A percentile compares a stretch with the other conserved stretches of the same genome.
These are phyloP conservation scores for Thermochaetoides dissita DNA, from an alignment of 2,329 filamentous ascomycete genomes.

Conservation along the genomic window DNA sequence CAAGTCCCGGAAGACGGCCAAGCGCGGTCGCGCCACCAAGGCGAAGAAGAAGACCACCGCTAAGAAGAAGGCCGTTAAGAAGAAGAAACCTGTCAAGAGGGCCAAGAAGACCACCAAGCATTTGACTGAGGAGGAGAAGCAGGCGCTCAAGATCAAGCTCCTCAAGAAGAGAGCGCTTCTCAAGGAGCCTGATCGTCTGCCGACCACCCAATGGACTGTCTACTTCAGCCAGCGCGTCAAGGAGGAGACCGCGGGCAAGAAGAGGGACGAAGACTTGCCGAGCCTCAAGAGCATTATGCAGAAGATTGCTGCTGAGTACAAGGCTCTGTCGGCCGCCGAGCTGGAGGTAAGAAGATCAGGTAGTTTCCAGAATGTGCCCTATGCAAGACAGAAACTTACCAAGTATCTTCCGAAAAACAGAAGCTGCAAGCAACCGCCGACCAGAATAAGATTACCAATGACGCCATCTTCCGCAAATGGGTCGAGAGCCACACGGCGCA, in stretches of 20 bases:
- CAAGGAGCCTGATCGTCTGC: slow-evolving; percentile 23
- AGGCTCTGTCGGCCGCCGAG: slow-evolving; percentile 26
- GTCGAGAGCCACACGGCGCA: slow-evolving; percentile 27
- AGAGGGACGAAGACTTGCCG: neutral
- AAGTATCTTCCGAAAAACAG: slow-evolving; percentile 16
- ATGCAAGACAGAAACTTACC: neutral
- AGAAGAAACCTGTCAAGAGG: neutral
- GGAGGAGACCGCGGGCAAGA: slow-evolving; percentile 4
- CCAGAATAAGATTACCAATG: slow-evolving; percentile 29
- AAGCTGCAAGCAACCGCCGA: slow-evolving; percentile 21
- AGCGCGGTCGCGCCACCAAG: slow-evolving; percentile 3
- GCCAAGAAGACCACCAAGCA: slow-evolving; percentile 1
- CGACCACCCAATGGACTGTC: slow-evolving; percentile 24
- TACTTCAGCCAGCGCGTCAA: slow-evolving; percentile 22
- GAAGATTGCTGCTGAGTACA: slow-evolving; percentile 22
- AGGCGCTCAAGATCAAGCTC: slow-evolving; percentile 19
- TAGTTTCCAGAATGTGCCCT: no score
- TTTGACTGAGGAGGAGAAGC: slow-evolving; percentile 21
- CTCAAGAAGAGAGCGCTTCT: slow-evolving; percentile 30
- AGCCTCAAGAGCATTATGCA: neutral
- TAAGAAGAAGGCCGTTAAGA: slow-evolving; percentile 3
- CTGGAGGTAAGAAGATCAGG: slow-evolving; percentile 26
- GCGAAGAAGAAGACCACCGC: slow-evolving; percentile 2
- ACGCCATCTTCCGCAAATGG: slow-evolving; percentile 31
- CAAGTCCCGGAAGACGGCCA: neutral